A percentile compares a stretch with the other conserved stretches of the same genome.
Evolutionary conservation across 768 basidiomycete species (phyloP).

Genomic region (Dictyophora rubrovolvata): DNA sequence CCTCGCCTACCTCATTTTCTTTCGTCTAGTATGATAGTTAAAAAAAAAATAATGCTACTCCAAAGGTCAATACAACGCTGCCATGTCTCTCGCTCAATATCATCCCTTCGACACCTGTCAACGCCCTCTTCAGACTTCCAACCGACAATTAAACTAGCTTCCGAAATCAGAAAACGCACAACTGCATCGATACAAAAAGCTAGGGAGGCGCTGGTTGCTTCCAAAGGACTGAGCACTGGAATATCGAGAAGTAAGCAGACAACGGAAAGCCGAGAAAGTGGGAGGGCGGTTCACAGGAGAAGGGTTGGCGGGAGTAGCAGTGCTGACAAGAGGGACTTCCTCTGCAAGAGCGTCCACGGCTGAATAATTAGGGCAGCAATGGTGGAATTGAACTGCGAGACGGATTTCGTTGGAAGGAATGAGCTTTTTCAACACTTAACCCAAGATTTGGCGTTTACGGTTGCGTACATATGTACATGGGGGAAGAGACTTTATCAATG

Average conservation of each 20-base stretch:
- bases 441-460: conserved; percentile 72
- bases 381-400: conserved; percentile 92
- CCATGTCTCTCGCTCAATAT: not conserved
- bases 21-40: too few species aligned
- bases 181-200: conserved; percentile 83
- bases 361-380: conserved; percentile 66
- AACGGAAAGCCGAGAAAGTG: conserved; percentile 76
- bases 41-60: too few species aligned
- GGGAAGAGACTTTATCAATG: conserved; percentile 22
- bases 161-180: conserved; percentile 72
- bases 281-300: conserved; percentile 61
- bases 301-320: conserved; percentile 68
- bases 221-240: conserved; percentile 59
- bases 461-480: conserved; percentile 67
- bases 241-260: conserved; percentile 64
- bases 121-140: conserved; percentile 37
- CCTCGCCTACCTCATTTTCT: too few species aligned
- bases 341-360: conserved; percentile 23
- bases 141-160: conserved; percentile 66
- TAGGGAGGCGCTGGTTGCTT: conserved; percentile 69
- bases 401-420: conserved; percentile 89
- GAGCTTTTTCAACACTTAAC: conserved; percentile 71
- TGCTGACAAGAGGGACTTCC: conserved; percentile 55
- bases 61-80: not conserved
- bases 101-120: conserved; percentile 21